Evolutionary conservation across 352 stramenopile species (phyloP), one percentile per base, ranked within the genome.

Genomic region (Phytophthora pistaciae): DNA sequence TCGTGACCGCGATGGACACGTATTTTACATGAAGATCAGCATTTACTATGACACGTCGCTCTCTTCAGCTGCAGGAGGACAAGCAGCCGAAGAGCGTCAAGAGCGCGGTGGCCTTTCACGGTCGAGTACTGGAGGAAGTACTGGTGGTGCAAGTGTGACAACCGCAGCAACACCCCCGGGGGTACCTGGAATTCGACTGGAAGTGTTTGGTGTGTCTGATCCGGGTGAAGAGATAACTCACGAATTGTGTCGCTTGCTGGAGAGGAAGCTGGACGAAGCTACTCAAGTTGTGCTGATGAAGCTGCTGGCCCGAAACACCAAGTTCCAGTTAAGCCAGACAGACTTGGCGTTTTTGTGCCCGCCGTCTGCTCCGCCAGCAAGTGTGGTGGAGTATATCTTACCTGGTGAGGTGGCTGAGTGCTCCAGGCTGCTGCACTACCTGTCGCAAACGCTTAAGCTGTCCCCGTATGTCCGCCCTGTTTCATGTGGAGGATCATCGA

Each of bases 11-110:
- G 84, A 88, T 21, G 89, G 91, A 3, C 87, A 96, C 53, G 91
- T 96, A 20, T 97, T 96, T 74, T 97, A 97, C 68, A 94, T 97
- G 77, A 93, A 93, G 59, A 94, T 96, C 68, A 91, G 86, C 49
- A 77, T 92, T 57, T 83, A 79, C 55, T 75, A 84, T 44, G 76
- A 79, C 54, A 58, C 50, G 59, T 59, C 49, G 16, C 36, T 56
- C 11, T 56, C 60, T 29, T 53, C 48, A 48, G 50, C 42, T 44
- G 72, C 38, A 27, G 42, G 38, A 9, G 63, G 48, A 1, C 53
- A 74, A 49, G 5, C 50, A 23, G 44, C 46, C 11, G 68, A 77
- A 63, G 75, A 82, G 29, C 73, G 66, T 10, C 76, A 77, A 70
- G 69, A 80, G 25, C 66, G 63, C 20, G 57, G 38, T 61, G 49